A percentile compares a stretch with the other conserved stretches of the same genome.
phyloP scores from a whole-genome alignment of 805 yeast species.

The Metschnikowia rubicola region DNA sequence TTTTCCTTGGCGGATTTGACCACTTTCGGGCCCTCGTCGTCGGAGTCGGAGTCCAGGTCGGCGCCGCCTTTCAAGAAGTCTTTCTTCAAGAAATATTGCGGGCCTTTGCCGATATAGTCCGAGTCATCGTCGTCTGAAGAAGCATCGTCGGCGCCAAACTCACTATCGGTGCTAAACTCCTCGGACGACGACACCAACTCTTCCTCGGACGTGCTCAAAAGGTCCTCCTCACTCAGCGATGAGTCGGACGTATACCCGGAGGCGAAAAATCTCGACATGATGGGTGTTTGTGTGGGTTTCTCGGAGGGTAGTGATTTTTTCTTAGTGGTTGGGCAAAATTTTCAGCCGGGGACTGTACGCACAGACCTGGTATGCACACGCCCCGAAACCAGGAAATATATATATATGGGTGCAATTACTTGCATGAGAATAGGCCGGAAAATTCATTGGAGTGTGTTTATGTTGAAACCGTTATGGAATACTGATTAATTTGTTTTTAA shows the following conservation, averaged over 20 bases:
- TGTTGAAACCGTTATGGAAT: too few species aligned
- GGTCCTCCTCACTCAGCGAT: slow-evolving; percentile 51
- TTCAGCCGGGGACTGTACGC: slow-evolving; percentile 11
- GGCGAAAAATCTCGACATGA: slow-evolving; percentile 89
- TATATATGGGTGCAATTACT: background rate
- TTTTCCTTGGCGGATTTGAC: slow-evolving; percentile 94
- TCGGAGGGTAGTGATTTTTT: background rate
- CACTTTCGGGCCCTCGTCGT: slow-evolving; percentile 73
- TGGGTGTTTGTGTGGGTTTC: slow-evolving; percentile 5
- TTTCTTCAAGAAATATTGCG: slow-evolving; percentile 54
- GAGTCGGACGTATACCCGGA: slow-evolving; percentile 57
- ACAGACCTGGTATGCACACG: slow-evolving; percentile 13
- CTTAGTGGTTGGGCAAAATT: slow-evolving; percentile 6
- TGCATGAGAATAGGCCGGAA: too few species aligned
- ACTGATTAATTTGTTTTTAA: too few species aligned
- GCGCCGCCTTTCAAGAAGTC: slow-evolving; percentile 41
- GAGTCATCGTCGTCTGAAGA: slow-evolving; percentile 29
- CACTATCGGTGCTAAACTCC: slow-evolving; percentile 44
- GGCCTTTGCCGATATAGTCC: slow-evolving; percentile 40
- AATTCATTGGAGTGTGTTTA: too few species aligned
- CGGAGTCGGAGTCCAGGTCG: slow-evolving; percentile 45
- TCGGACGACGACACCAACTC: slow-evolving; percentile 51
- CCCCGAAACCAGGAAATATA: background rate
- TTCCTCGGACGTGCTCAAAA: slow-evolving; percentile 54
- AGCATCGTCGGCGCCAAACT: slow-evolving; percentile 46